These are phyloP conservation scores for Fistulinella prunicolor DNA, from an alignment of 768 basidiomycete genomes.

Conservation along the genomic window DNA sequence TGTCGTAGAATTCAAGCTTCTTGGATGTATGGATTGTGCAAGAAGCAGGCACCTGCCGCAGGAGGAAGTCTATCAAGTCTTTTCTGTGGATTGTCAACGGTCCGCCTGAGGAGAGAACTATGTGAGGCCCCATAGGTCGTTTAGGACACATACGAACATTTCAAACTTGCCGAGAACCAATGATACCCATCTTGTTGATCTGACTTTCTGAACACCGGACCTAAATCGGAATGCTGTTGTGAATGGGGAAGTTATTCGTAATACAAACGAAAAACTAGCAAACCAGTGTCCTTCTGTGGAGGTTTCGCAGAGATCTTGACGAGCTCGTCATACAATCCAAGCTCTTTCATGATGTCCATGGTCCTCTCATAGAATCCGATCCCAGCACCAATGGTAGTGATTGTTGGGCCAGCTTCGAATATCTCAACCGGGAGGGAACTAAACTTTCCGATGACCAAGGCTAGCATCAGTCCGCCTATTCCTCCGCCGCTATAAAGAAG, in stretches of 20 bases:
- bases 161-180: slow-evolving; percentile 23
- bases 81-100: slow-evolving; percentile 35
- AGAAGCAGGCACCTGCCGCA: slow-evolving; percentile 24
- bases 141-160: slow-evolving; percentile 14
- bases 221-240: slow-evolving; percentile 5
- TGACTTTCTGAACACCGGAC: slow-evolving; percentile 30
- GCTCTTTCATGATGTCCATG: slow-evolving; percentile 38
- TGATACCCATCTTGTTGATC: slow-evolving; percentile 33
- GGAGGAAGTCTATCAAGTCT: slow-evolving; percentile 34
- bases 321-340: slow-evolving; percentile 39
- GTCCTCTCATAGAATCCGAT: slow-evolving; percentile 46
- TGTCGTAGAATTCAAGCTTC: slow-evolving; percentile 32
- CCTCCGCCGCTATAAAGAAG: slow-evolving; percentile 35
- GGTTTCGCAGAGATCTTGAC: slow-evolving; percentile 11
- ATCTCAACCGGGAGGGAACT: slow-evolving; percentile 34
- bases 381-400: slow-evolving; percentile 45
- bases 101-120: slow-evolving; percentile 26
- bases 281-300: slow-evolving; percentile 22
- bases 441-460: slow-evolving; percentile 28
- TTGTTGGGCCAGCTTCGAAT: slow-evolving; percentile 39
- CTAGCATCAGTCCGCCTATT: slow-evolving; percentile 36
- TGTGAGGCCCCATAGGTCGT: neutral
- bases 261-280: neutral
- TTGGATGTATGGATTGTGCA: slow-evolving; percentile 36
- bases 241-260: neutral